These are phyloP conservation scores for Metarhizium robertsii DNA, from an alignment of 2,329 filamentous ascomycete genomes.

Conservation along the genomic window DNA sequence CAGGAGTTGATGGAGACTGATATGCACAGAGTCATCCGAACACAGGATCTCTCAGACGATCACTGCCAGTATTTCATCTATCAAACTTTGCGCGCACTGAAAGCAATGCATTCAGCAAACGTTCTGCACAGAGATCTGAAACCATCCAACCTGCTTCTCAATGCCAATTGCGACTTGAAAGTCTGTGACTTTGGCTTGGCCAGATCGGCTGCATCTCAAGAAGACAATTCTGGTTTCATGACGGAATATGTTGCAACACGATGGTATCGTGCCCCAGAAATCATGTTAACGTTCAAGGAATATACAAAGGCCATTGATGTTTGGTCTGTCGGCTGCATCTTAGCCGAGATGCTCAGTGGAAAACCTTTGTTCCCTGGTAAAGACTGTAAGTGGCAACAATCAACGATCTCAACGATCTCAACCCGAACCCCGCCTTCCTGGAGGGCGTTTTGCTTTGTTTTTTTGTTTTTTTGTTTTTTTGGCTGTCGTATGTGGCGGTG, in stretches of 20 bases:
- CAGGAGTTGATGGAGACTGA: constrained; percentile 99
- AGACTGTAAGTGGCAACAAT: constrained; percentile 61
- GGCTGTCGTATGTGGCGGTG: not conserved
- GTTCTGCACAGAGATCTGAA: constrained; percentile 96
- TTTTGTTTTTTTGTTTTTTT: not conserved
- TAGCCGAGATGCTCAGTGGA: constrained; percentile 97
- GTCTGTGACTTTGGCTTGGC: constrained; percentile 98
- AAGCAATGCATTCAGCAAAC: constrained; percentile 99
- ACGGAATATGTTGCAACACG: constrained; percentile 99
- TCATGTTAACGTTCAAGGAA: constrained; percentile 99
- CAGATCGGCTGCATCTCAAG: constrained; percentile 88
- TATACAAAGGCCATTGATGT: constrained; percentile 99
- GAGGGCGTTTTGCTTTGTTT: not conserved
- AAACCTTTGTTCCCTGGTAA: constrained; percentile 98
- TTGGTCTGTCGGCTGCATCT: constrained; percentile 96
- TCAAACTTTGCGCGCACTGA: constrained; percentile 92
- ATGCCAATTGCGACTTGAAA: constrained; percentile 98
- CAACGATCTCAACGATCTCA: not conserved
- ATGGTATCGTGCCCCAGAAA: constrained; percentile 98
- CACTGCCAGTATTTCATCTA: constrained; percentile 99
- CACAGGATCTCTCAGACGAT: constrained; percentile 95
- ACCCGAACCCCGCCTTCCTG: too few relatives aligned
- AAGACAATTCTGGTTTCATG: constrained; percentile 99
- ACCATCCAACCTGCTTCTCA: constrained; percentile 91
- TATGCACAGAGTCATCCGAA: constrained; percentile 98